These are phyloP conservation scores for Paramecium sexaurelia DNA, from an alignment of 73 alveolate genomes.

Conservation along the genomic window DNA sequence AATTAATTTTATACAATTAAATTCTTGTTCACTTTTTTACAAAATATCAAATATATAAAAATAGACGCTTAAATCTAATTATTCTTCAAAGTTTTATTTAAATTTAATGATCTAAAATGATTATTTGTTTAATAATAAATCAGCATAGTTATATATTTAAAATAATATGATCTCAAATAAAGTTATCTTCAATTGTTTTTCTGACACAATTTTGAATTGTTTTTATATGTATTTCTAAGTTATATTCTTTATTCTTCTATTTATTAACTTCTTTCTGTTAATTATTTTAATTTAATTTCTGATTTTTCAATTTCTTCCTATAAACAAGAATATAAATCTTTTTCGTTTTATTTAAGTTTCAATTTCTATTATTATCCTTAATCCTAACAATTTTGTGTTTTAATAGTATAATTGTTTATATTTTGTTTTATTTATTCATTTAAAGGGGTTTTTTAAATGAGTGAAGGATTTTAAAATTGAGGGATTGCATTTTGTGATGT, in stretches of 20 bases:
- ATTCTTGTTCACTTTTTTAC: too few species aligned
- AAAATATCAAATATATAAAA: too few species aligned
- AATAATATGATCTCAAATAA: neutral
- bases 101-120: too few species aligned
- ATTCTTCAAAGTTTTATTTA: too few species aligned
- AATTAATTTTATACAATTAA: neutral
- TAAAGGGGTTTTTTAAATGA: neutral
- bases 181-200: neutral
- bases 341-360: neutral
- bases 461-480: neutral
- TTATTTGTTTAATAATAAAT: too few species aligned
- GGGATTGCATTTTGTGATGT: neutral
- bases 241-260: neutral
- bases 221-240: neutral
- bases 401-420: neutral
- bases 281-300: neutral
- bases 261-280: constrained; percentile 5
- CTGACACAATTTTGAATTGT: neutral
- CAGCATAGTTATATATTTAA: too few species aligned
- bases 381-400: neutral
- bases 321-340: neutral
- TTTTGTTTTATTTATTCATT: neutral
- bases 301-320: neutral
- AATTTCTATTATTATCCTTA: neutral
- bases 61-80: too few species aligned